Conservation (phyloP, 768 basidiomycete genomes). For the Termitomyces sp. region DNA sequence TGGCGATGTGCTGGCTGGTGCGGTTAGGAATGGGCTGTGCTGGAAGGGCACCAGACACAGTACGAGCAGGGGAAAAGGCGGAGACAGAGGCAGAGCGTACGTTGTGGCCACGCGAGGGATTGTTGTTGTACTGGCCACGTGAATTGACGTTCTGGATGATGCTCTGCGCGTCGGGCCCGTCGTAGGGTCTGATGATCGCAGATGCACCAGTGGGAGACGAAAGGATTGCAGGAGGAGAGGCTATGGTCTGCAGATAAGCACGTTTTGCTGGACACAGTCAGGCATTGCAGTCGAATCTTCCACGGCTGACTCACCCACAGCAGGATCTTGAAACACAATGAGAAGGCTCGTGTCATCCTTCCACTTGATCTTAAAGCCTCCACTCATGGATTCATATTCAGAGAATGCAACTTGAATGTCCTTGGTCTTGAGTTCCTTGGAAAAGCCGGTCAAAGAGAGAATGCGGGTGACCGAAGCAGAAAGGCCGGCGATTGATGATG, state of each 20-base stretch:
- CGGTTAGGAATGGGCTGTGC: conserved; percentile 30
- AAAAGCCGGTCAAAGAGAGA: conserved; percentile 86
- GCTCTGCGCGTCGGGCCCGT: conserved; percentile 85
- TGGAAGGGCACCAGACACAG: conserved; percentile 31
- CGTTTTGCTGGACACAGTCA: conserved; percentile 66
- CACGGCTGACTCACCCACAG: conserved; percentile 61
- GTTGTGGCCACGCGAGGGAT: conserved; percentile 66
- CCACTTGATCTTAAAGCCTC: conserved; percentile 99
- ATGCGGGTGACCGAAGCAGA: conserved; percentile 97
- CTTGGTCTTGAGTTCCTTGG: conserved; percentile 94
- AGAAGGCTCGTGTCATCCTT: conserved; percentile 92
- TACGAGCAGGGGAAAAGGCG: conserved; percentile 50
- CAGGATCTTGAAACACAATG: conserved; percentile 90
- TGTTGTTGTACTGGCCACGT: conserved; percentile 56
- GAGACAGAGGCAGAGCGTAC: conserved; percentile 65
- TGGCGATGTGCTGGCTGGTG: conserved; percentile 39
- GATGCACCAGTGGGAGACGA: conserved; percentile 46
- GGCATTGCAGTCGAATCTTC: background rate
- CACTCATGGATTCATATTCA: conserved; percentile 79
- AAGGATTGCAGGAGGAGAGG: conserved; percentile 70
- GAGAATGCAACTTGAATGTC: conserved; percentile 90
- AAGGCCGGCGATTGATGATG: conserved; percentile 70
- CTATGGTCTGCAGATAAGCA: conserved; percentile 88
- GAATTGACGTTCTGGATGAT: conserved; percentile 83
- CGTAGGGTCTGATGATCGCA: conserved; percentile 83